phyloP scores from a whole-genome alignment of 345 rosid species.

The Sisymbrium irio region DNA sequence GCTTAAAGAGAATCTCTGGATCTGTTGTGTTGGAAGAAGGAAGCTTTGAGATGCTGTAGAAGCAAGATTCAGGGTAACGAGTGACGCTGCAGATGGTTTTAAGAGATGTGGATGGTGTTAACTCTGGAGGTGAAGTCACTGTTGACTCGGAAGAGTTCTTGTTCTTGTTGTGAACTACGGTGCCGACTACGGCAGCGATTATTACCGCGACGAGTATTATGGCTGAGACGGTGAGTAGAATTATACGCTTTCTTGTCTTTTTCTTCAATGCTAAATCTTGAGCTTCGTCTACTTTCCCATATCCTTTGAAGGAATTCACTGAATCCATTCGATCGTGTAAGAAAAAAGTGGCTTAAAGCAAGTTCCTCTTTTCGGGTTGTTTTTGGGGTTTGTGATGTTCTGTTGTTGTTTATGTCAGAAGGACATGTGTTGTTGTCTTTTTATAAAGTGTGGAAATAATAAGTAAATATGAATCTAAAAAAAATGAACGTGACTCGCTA shows the following conservation, averaged over 20 bases:
- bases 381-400: background rate
- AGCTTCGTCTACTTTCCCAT: constrained; percentile 72
- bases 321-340: constrained; percentile 51
- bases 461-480: constrained; percentile 9
- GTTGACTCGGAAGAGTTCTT: constrained; percentile 7
- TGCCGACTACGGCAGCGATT: constrained; percentile 54
- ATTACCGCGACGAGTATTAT: constrained; percentile 42
- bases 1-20: constrained; percentile 53
- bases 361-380: background rate
- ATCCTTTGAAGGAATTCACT: constrained; percentile 77
- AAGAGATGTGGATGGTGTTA: constrained; percentile 63
- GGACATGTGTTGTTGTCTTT: constrained; percentile 1
- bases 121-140: constrained; percentile 26
- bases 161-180: constrained; percentile 40
- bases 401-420: background rate
- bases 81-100: constrained; percentile 69
- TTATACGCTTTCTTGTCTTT: constrained; percentile 55
- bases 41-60: constrained; percentile 53
- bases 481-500: constrained; percentile 9
- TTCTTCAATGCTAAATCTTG: constrained; percentile 55
- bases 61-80: constrained; percentile 62
- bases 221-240: constrained; percentile 43
- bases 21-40: constrained; percentile 53
- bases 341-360: background rate
- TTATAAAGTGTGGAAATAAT: background rate